Percentiles rank a stretch among this genome's conserved stretches.
These are phyloP conservation scores for Trichoderma sp. DNA, from an alignment of 2,329 filamentous ascomycete genomes.

Conservation along the genomic window DNA sequence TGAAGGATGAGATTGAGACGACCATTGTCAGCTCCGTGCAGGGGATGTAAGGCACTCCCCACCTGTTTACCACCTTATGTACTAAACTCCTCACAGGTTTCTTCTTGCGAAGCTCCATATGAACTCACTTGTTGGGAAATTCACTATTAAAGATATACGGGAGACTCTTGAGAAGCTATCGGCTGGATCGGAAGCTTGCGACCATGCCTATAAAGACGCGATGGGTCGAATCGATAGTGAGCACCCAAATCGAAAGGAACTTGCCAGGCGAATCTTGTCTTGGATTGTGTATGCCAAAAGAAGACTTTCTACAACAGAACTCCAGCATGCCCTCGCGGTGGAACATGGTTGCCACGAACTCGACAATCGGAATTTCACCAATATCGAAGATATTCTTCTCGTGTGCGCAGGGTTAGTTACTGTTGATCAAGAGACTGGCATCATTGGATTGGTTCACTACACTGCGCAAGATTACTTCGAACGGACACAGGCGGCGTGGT, in stretches of 20 bases:
- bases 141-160: neutral
- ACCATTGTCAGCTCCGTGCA: neutral
- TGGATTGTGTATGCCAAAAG: neutral
- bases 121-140: neutral
- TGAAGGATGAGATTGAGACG: neutral
- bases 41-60: neutral
- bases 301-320: neutral
- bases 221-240: neutral
- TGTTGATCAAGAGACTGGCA: neutral
- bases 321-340: neutral
- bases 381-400: neutral
- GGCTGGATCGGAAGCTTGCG: neutral
- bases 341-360: neutral
- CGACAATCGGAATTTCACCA: neutral
- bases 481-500: neutral
- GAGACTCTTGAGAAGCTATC: neutral
- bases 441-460: neutral
- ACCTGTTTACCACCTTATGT: neutral
- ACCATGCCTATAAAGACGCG: neutral
- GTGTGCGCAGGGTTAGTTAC: neutral
- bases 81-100: neutral
- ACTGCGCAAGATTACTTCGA: neutral
- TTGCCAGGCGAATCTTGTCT: neutral
- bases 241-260: neutral
- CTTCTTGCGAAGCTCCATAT: neutral